Evolutionary conservation across 371 early-diverging fungal genomes (phyloP), one percentile per base, ranked within the genome.

Genomic region (Dichotomocladium elegans): DNA sequence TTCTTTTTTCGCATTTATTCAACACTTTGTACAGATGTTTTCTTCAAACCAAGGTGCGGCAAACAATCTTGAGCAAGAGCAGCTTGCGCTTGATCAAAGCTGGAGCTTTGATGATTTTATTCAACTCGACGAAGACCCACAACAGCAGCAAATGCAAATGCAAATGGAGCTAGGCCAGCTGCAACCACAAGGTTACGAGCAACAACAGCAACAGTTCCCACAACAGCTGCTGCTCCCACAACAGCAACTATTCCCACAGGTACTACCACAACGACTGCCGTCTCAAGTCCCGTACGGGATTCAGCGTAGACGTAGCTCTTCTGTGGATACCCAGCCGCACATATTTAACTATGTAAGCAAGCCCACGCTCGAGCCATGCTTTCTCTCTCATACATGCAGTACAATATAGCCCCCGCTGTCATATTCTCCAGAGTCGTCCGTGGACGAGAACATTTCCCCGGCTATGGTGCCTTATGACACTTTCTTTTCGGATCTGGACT

Each of bases 21-120:
- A 37, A n/a, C 17, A 37, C 21, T 37, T n/a, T n/a, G n/a, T n/a
- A n/a, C n/a, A n/a, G n/a, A 37, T 37, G 37, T 37, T 37, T 37
- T 37, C 37, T 37, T 37, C 37, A 37, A 37, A 37, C 37, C 37
- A 37, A 21, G 37, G 37, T 37, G 37, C n/a, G n/a, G n/a, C 37
- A 37, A 37, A 21, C 37, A 2, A 37, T 15, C 21, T 37, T 5
- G 37, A 37, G 21, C n/a, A 21, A 37, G 37, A 37, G 7, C 37
- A n/a, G 21, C 9, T 37, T 10, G 37, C 10, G n/a, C 21, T 37
- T 17, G 37, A 37, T 37, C 14, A n/a, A 11, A 37, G 17, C 3
- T 52, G 41, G 29, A 43, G 24, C 31, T 52, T 52, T 52, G 53
- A 52, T 12, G 44, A 52, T 28, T 42, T 52, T 17, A 31, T 52